phyloP scores from a whole-genome alignment of 352 stramenopile species.

The Pythium aristosporum region DNA sequence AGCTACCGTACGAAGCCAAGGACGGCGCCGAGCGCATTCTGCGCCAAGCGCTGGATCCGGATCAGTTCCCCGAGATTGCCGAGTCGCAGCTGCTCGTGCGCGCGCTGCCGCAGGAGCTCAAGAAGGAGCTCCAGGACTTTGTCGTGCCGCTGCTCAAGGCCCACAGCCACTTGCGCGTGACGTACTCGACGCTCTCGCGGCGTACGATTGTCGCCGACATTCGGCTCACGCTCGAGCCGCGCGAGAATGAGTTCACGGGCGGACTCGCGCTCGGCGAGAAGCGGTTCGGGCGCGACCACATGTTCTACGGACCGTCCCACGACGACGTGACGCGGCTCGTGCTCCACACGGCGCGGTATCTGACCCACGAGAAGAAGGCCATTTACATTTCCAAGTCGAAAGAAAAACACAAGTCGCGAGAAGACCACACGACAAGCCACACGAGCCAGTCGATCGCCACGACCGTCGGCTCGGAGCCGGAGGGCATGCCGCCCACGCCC shows the following conservation, averaged over 20 bases:
- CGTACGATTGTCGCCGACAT: conserved; percentile 77
- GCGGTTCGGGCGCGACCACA: conserved; percentile 65
- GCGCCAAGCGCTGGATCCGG: conserved; percentile 43
- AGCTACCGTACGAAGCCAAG: conserved; percentile 65
- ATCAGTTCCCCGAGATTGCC: conserved; percentile 37
- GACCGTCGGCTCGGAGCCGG: conserved; percentile 25
- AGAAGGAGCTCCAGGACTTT: conserved; percentile 59
- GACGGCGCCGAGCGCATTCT: conserved; percentile 70
- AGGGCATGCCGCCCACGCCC: background rate
- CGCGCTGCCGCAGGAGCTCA: conserved; percentile 44
- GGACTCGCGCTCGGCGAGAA: conserved; percentile 52
- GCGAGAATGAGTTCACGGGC: conserved; percentile 59
- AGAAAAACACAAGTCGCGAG: too few relatives aligned
- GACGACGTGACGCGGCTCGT: conserved; percentile 76
- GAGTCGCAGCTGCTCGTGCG: conserved; percentile 78
- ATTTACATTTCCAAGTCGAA: conserved; percentile 73
- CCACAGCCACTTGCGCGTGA: conserved; percentile 61
- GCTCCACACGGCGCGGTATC: conserved; percentile 47
- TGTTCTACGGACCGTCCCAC: conserved; percentile 59
- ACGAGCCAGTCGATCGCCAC: conserved; percentile 1
- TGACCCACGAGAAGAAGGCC: conserved; percentile 62
- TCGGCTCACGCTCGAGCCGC: conserved; percentile 74
- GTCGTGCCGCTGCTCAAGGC: conserved; percentile 73
- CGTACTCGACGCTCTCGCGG: conserved; percentile 67
- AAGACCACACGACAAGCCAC: too few relatives aligned